Evolutionary conservation across 2,329 filamentous ascomycete genomes (phyloP).

Genomic region (Paecilomyces variotii): DNA sequence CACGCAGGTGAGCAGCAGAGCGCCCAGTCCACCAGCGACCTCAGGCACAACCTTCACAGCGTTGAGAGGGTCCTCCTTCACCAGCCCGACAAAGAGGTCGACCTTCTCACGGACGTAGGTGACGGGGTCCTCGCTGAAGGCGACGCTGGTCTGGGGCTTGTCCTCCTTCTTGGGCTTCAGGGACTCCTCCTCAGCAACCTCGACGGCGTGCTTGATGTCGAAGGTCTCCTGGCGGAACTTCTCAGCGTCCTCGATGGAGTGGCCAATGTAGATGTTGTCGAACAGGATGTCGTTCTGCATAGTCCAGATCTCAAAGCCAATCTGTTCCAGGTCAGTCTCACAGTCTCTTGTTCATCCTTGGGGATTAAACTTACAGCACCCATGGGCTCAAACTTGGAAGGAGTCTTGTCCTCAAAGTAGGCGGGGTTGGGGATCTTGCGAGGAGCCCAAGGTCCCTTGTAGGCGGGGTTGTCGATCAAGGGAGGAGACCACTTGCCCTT

Average conservation of each 20-base stretch:
- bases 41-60: conserved; percentile 87
- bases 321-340: conserved; percentile 42
- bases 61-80: conserved; percentile 71
- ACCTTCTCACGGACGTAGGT: conserved; percentile 86
- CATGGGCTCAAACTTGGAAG: conserved; percentile 95
- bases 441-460: conserved; percentile 93
- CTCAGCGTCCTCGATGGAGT: conserved; percentile 87
- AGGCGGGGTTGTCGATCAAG: conserved; percentile 91
- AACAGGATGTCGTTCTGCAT: conserved; percentile 99
- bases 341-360: not conserved
- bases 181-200: conserved; percentile 71
- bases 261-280: conserved; percentile 99
- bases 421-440: conserved; percentile 94
- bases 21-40: conserved; percentile 72
- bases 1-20: conserved; percentile 60
- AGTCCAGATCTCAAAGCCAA: conserved; percentile 99
- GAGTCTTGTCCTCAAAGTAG: conserved; percentile 95
- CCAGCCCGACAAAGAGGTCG: conserved; percentile 80
- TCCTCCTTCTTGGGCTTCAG: conserved; percentile 72
- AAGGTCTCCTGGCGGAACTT: conserved; percentile 86
- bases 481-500: conserved; percentile 98
- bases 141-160: conserved; percentile 62
- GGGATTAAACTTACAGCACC: conserved; percentile 65
- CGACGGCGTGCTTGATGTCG: conserved; percentile 74
- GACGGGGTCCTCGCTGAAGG: conserved; percentile 86